A percentile compares a stretch with the other conserved stretches of the same genome.
Evolutionary conservation across 768 basidiomycete species (phyloP).

Genomic region (Leucosporidium creatinivorum): DNA sequence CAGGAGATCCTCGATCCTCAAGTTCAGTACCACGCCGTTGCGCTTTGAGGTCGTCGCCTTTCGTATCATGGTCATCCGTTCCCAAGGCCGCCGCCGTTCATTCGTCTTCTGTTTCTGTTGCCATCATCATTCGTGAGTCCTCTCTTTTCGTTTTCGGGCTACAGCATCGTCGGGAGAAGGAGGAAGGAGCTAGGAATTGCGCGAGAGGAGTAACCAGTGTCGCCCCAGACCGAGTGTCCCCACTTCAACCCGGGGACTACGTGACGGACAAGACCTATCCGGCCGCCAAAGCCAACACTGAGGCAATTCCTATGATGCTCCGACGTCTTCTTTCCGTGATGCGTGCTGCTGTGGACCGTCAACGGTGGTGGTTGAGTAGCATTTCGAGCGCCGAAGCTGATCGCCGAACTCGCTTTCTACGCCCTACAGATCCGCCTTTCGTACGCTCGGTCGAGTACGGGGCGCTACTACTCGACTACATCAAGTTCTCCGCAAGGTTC

Average conservation of each 20-base stretch:
- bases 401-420: neutral
- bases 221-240: constrained; percentile 37
- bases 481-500: neutral
- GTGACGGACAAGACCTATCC: constrained; percentile 28
- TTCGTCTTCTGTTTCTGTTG: neutral
- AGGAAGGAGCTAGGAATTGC: constrained; percentile 1
- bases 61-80: neutral
- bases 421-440: neutral
- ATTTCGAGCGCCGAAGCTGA: constrained; percentile 3
- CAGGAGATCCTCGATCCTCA: constrained; percentile 33
- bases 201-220: constrained; percentile 38
- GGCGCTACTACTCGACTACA: neutral
- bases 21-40: constrained; percentile 28
- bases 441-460: neutral
- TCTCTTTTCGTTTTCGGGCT: neutral
- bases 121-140: constrained; percentile 4
- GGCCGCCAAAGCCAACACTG: constrained; percentile 15
- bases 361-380: neutral
- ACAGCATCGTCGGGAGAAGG: neutral
- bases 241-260: constrained; percentile 7
- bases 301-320: no score
- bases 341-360: no score
- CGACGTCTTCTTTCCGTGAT: no score
- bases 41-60: constrained; percentile 6
- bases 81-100: neutral